These are phyloP conservation scores for Pyrenula aspistea DNA, from an alignment of 495 filamentous ascomycete species.

Conservation along the genomic window DNA sequence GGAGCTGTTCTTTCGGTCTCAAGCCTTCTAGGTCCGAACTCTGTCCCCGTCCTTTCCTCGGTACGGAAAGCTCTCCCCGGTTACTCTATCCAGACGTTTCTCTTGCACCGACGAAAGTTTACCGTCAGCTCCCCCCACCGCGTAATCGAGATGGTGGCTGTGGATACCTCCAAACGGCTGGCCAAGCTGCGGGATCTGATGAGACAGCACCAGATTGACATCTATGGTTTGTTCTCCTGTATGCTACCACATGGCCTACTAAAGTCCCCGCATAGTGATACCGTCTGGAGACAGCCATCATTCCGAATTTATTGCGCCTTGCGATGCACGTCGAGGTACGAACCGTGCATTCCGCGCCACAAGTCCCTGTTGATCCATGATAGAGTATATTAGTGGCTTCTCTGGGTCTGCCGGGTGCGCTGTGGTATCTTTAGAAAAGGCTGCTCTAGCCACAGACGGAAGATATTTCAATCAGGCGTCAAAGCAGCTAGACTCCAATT, in stretches of 20 bases:
- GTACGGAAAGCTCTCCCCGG: slow-evolving; percentile 21
- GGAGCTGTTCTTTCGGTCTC: slow-evolving; percentile 10
- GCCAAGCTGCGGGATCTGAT: slow-evolving; percentile 71
- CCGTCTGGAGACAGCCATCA: slow-evolving; percentile 96
- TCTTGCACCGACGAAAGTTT: slow-evolving; percentile 2
- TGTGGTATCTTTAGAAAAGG: slow-evolving; percentile 75
- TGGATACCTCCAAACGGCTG: slow-evolving; percentile 72
- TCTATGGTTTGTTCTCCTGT: slow-evolving; percentile 66
- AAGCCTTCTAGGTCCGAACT: slow-evolving; percentile 28
- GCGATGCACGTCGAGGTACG: slow-evolving; percentile 78
- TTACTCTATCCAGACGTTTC: slow-evolving; percentile 1
- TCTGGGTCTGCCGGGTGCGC: slow-evolving; percentile 91
- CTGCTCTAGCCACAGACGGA: slow-evolving; percentile 87
- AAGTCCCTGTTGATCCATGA: slow-evolving; percentile 1
- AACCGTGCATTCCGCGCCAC: not conserved
- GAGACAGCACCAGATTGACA: slow-evolving; percentile 74
- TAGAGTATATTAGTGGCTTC: slow-evolving; percentile 86
- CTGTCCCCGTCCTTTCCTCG: slow-evolving; percentile 22
- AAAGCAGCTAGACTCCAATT: slow-evolving; percentile 86
- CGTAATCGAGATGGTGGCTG: slow-evolving; percentile 62
- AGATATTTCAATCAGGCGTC: slow-evolving; percentile 97
- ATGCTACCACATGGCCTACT: slow-evolving; percentile 3
- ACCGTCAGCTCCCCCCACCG: slow-evolving; percentile 17
- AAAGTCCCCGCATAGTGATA: slow-evolving; percentile 48
- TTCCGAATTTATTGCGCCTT: slow-evolving; percentile 93